Percentiles rank a stretch among this genome's conserved stretches.
Evolutionary conservation across 176 grass and related monocot species (phyloP).

Genomic region (Saccharum spontaneum): DNA sequence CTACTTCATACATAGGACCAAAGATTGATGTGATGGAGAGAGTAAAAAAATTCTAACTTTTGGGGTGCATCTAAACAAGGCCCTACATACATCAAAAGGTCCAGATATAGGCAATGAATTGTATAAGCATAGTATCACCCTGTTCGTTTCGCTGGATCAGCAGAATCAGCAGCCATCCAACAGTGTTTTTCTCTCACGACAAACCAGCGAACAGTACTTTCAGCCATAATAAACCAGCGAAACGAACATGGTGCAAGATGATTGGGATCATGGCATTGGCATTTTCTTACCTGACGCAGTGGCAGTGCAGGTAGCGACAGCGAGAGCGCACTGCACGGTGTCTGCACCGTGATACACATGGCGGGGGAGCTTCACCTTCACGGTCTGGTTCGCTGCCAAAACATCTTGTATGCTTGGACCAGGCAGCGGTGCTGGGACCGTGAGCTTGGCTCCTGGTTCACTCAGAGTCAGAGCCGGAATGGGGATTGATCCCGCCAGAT

Average conservation of each 20-base stretch:
- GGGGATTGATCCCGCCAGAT: not conserved
- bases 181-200: no score
- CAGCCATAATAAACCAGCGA: no score
- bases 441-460: not conserved
- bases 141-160: no score
- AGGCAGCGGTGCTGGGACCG: not conserved
- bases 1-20: no score
- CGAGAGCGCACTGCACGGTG: not conserved
- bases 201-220: no score
- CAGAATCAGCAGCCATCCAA: no score
- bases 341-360: not conserved
- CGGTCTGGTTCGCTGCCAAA: not conserved
- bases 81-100: not conserved
- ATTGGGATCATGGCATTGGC: not conserved
- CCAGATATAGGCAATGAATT: not conserved
- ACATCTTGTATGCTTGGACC: not conserved
- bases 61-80: no score
- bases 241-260: no score
- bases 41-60: no score
- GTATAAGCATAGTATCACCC: no score
- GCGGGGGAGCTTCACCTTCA: not conserved
- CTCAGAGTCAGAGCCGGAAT: not conserved
- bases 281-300: not conserved
- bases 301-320: not conserved
- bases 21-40: no score